Conservation (phyloP, 345 rosid species). For the Heritiera fomes region DNA sequence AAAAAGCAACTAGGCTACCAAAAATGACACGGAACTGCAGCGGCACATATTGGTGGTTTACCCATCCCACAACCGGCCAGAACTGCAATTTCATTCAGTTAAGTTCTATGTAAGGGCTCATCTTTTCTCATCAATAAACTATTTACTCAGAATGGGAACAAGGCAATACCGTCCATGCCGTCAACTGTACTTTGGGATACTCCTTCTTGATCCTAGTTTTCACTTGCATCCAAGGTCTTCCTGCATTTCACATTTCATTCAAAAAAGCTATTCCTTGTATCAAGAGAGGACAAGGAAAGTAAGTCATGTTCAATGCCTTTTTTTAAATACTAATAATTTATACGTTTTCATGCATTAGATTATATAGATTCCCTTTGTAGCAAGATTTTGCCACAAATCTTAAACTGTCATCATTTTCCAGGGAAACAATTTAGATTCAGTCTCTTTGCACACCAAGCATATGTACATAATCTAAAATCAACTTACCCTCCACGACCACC, state of each 20-base stretch:
- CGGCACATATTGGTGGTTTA: slow-evolving; percentile 86
- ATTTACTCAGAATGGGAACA: background rate
- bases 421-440: background rate
- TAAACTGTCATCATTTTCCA: background rate
- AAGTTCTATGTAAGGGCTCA: background rate
- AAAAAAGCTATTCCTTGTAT: background rate
- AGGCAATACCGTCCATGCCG: slow-evolving; percentile 79
- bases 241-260: slow-evolving; percentile 46
- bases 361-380: background rate
- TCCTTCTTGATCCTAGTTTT: slow-evolving; percentile 70
- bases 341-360: background rate
- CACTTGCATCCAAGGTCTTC: slow-evolving; percentile 79
- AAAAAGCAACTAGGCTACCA: slow-evolving; percentile 61
- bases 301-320: background rate
- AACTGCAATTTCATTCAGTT: slow-evolving; percentile 49
- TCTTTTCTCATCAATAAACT: slow-evolving; percentile 17
- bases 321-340: too few relatives aligned
- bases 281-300: background rate
- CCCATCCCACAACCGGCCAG: slow-evolving; percentile 89
- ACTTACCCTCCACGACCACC: slow-evolving; percentile 67
- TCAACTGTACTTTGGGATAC: slow-evolving; percentile 66
- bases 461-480: background rate
- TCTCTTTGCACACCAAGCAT: background rate
- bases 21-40: slow-evolving; percentile 86
- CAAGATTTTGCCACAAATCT: background rate